A percentile compares a stretch with the other conserved stretches of the same genome.
phyloP scores from a whole-genome alignment of 2,329 filamentous ascomycete species.

The Mycosphaerelloides madeirae region DNA sequence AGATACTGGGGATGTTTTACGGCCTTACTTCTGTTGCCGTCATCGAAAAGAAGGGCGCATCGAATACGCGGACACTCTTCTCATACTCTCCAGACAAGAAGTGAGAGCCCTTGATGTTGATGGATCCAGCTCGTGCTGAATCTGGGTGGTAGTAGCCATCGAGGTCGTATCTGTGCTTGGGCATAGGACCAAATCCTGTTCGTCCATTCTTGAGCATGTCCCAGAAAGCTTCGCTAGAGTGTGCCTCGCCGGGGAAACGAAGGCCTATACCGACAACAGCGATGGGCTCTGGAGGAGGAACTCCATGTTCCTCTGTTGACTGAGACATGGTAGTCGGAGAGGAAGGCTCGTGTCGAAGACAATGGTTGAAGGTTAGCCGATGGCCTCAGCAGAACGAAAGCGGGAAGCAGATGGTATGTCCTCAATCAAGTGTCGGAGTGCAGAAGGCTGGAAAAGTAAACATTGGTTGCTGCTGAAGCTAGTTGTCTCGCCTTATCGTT shows the following conservation, averaged over 20 bases:
- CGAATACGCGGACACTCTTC: too few species aligned
- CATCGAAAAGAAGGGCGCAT: background rate
- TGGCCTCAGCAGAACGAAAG: too few species aligned
- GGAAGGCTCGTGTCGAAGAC: too few species aligned
- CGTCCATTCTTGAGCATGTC: background rate
- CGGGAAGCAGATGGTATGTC: too few species aligned
- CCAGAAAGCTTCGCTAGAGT: constrained; percentile 10
- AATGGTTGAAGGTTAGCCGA: too few species aligned
- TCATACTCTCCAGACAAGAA: background rate
- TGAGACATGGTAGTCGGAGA: too few species aligned
- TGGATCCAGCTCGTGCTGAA: background rate
- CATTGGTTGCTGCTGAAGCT: too few species aligned
- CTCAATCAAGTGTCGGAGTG: too few species aligned
- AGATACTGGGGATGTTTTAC: constrained; percentile 11
- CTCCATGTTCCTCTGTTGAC: too few species aligned
- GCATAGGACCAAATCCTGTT: background rate
- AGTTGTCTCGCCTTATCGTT: too few species aligned
- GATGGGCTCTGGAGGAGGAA: too few species aligned
- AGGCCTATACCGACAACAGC: constrained; percentile 42
- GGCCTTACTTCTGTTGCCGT: background rate
- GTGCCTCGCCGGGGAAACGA: constrained; percentile 40
- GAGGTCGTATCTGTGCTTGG: background rate
- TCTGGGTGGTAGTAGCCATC: background rate
- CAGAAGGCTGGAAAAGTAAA: too few species aligned
- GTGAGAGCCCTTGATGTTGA: background rate